phyloP scores from a whole-genome alignment of 768 basidiomycete species.

The Hortiboletus flavorubellus region DNA sequence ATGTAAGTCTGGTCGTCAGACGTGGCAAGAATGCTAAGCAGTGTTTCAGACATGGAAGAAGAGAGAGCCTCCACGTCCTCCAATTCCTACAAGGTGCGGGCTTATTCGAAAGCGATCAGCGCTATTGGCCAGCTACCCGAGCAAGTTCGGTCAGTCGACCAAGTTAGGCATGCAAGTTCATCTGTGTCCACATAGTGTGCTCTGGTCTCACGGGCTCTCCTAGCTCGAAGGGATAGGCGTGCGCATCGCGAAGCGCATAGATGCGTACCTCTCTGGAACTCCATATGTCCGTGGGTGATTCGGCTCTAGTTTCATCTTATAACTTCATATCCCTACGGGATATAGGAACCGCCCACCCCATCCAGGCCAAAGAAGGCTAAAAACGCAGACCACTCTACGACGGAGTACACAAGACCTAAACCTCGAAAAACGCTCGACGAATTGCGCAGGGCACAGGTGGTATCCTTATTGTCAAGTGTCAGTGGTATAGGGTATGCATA shows the following conservation, averaged over 20 bases:
- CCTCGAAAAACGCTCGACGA: slow-evolving; percentile 23
- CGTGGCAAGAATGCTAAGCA: background rate
- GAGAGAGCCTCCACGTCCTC: slow-evolving; percentile 35
- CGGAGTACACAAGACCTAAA: slow-evolving; percentile 1
- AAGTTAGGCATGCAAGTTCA: slow-evolving; percentile 32
- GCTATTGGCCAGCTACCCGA: slow-evolving; percentile 38
- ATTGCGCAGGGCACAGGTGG: slow-evolving; percentile 26
- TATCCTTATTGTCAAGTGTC: slow-evolving; percentile 36
- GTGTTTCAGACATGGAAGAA: slow-evolving; percentile 36
- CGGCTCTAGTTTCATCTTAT: background rate
- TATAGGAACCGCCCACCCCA: slow-evolving; percentile 17
- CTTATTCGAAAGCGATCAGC: slow-evolving; percentile 48
- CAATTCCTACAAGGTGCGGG: slow-evolving; percentile 50
- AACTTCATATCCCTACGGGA: background rate
- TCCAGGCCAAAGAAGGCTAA: slow-evolving; percentile 1
- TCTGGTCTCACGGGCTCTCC: slow-evolving; percentile 6
- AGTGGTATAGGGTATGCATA: slow-evolving; percentile 47
- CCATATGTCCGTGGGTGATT: slow-evolving; percentile 36
- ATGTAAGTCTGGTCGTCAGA: slow-evolving; percentile 32
- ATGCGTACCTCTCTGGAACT: slow-evolving; percentile 35
- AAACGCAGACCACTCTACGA: slow-evolving; percentile 1
- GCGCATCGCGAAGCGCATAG: slow-evolving; percentile 46
- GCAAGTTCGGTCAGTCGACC: slow-evolving; percentile 43
- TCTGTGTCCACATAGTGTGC: background rate
- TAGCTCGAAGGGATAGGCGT: slow-evolving; percentile 35